Conservation (phyloP, 176 grass and related monocot species). For the Rhynchospora breviuscula region DNA sequence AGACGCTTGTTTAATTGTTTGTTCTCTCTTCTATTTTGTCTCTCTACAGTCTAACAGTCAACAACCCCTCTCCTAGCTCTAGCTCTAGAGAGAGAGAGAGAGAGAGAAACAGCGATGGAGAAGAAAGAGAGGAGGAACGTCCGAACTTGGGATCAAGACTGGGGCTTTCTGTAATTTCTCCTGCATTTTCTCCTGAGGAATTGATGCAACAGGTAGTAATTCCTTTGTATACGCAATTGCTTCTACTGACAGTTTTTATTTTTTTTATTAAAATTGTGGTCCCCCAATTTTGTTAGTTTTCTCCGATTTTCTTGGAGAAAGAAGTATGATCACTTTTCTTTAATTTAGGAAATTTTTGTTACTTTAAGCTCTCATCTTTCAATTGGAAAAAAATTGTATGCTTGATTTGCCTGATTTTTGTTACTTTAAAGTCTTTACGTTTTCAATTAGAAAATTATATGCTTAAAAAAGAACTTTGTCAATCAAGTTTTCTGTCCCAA, state of each 20-base stretch:
- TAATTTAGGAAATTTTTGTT: slow-evolving; percentile 2
- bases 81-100: slow-evolving; percentile 3
- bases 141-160: slow-evolving; percentile 17
- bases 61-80: slow-evolving; percentile 24
- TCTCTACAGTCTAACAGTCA: slow-evolving; percentile 1
- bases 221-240: not conserved
- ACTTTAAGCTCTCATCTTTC: no score
- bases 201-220: slow-evolving; percentile 13
- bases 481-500: not conserved
- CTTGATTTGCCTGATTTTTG: no score
- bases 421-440: not conserved
- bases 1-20: not conserved
- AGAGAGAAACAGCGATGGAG: no score
- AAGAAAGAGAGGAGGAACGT: slow-evolving; percentile 27
- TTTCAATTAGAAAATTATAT: not conserved
- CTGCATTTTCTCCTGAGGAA: slow-evolving; percentile 16
- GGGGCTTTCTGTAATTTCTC: not conserved
- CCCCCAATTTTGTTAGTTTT: slow-evolving; percentile 2
- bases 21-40: not conserved
- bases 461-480: not conserved
- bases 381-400: no score
- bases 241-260: not conserved
- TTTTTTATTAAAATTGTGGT: not conserved
- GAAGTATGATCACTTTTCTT: not conserved
- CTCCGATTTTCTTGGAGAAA: slow-evolving; percentile 12